Percentiles rank a stretch among this genome's conserved stretches.
Evolutionary conservation across 352 stramenopile species (phyloP).

Genomic region (Halophytophthora polymorphica): DNA sequence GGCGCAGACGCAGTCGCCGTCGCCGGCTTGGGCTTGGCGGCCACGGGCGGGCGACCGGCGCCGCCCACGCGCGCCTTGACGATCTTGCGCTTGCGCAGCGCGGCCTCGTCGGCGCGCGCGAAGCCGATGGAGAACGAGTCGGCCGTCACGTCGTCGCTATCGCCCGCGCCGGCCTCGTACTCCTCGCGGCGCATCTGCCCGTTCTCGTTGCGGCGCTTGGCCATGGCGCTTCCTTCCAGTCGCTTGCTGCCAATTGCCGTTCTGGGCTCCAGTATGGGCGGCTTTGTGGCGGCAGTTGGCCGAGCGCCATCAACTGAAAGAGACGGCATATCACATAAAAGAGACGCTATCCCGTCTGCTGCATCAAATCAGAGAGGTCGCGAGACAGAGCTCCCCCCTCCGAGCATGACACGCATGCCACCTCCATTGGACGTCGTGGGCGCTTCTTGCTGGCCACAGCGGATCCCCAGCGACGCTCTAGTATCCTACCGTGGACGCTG

Average conservation of each 20-base stretch:
- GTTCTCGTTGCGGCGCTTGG: slow-evolving; percentile 84
- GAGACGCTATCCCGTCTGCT: too few species aligned
- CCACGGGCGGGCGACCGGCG: slow-evolving; percentile 13
- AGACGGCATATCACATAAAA: too few species aligned
- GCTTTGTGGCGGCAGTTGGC: too few species aligned
- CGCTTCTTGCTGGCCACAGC: too few species aligned
- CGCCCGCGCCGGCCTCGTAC: slow-evolving; percentile 60
- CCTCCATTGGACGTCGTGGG: too few species aligned
- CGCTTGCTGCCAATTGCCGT: neutral
- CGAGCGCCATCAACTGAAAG: too few species aligned
- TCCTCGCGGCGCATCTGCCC: slow-evolving; percentile 85
- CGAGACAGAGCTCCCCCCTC: too few species aligned
- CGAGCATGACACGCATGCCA: too few species aligned
- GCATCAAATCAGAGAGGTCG: too few species aligned
- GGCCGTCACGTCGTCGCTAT: slow-evolving; percentile 23
- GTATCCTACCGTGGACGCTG: too few species aligned
- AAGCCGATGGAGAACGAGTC: slow-evolving; percentile 65
- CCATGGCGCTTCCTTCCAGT: slow-evolving; percentile 29
- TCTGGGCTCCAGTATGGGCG: neutral
- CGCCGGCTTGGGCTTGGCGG: slow-evolving; percentile 15
- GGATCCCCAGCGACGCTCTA: too few species aligned
- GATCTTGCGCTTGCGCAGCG: slow-evolving; percentile 76
- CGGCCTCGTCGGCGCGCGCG: slow-evolving; percentile 61
- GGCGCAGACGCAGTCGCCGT: slow-evolving; percentile 3
- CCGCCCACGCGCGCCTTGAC: slow-evolving; percentile 53